Percentiles rank a stretch among this genome's conserved stretches.
These are phyloP conservation scores for Daldinia concentrica DNA, from an alignment of 495 filamentous ascomycete genomes.

Conservation along the genomic window DNA sequence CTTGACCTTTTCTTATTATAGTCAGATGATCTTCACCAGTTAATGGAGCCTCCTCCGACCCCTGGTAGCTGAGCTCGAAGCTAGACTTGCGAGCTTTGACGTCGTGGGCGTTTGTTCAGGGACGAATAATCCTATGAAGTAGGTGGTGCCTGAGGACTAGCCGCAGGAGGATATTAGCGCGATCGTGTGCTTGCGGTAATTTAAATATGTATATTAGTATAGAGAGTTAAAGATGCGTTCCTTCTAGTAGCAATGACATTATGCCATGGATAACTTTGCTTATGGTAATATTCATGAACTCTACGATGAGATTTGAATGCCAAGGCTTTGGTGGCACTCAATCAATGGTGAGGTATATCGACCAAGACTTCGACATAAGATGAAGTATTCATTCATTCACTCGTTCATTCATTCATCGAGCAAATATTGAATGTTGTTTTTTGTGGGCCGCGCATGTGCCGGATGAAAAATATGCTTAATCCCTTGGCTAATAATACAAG, in stretches of 20 bases:
- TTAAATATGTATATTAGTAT: too few relatives aligned
- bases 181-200: background rate
- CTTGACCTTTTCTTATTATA: slow-evolving; percentile 28
- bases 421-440: too few relatives aligned
- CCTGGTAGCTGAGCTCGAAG: slow-evolving; percentile 8
- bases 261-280: background rate
- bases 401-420: too few relatives aligned
- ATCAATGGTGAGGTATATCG: background rate
- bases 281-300: background rate
- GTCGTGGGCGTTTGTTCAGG: background rate
- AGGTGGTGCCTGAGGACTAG: background rate
- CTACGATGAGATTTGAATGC: background rate
- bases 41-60: slow-evolving; percentile 28
- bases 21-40: slow-evolving; percentile 28
- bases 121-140: background rate
- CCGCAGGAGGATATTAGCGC: background rate
- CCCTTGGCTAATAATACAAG: too few relatives aligned
- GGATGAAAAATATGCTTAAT: too few relatives aligned
- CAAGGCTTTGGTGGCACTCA: background rate
- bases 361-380: background rate
- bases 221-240: background rate
- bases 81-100: slow-evolving; percentile 3
- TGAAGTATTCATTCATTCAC: too few relatives aligned
- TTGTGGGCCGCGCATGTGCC: too few relatives aligned
- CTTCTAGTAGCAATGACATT: background rate